Evolutionary conservation across 306 rosid genomes (phyloP).

Genomic region (Senna siamea): DNA sequence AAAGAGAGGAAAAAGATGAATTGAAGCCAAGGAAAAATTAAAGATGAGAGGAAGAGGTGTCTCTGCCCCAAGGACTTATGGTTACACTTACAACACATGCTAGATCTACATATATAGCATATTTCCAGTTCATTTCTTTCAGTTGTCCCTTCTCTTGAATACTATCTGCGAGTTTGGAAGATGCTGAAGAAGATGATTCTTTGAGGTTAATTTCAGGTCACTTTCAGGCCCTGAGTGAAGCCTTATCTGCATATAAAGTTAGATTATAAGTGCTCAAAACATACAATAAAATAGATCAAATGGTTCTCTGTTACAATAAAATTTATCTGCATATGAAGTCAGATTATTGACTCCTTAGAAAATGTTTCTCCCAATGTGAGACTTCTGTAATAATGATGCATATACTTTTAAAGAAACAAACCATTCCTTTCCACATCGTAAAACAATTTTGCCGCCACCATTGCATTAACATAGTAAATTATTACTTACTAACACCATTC

Average conservation of each 20-base stretch:
- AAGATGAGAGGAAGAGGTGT: neutral
- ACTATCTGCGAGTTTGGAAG: conserved; percentile 50
- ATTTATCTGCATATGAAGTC: too few relatives aligned
- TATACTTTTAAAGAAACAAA: neutral
- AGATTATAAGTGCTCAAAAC: conserved; percentile 21
- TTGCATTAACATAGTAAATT: too few relatives aligned
- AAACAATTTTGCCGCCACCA: too few relatives aligned
- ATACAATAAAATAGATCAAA: neutral
- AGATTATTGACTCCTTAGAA: too few relatives aligned
- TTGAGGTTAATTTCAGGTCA: conserved; percentile 40
- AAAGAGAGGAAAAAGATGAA: conserved; percentile 14
- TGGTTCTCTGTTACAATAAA: neutral
- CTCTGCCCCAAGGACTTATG: conserved; percentile 10
- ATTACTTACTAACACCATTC: too few relatives aligned
- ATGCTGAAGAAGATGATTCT: conserved; percentile 39
- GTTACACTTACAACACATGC: neutral
- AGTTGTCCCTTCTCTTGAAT: conserved; percentile 51
- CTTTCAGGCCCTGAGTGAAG: conserved; percentile 45
- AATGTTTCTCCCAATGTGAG: neutral
- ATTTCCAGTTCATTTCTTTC: conserved; percentile 42
- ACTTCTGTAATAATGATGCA: neutral
- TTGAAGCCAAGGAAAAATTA: neutral
- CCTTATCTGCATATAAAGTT: conserved; percentile 54
- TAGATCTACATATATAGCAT: conserved; percentile 33
- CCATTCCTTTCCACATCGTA: too few relatives aligned